phyloP scores from a whole-genome alignment of 768 basidiomycete species.

The Podaxis sp. region DNA sequence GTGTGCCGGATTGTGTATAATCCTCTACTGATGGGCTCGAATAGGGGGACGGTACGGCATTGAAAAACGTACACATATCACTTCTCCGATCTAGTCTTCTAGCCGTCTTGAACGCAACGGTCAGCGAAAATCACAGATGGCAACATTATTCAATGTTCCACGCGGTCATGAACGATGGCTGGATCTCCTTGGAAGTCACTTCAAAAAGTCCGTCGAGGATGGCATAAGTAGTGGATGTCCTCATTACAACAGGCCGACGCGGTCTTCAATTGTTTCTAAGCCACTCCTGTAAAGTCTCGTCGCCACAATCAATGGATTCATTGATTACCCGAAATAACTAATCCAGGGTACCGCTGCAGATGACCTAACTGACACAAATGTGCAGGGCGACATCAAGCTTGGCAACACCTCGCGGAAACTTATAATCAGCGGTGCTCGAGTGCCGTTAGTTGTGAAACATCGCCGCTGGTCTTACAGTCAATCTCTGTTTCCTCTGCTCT shows the following conservation, averaged over 20 bases:
- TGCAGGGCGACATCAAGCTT: neutral
- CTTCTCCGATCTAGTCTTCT: too few species aligned
- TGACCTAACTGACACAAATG: neutral
- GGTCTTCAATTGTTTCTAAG: neutral
- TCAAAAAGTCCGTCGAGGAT: neutral
- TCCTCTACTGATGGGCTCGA: too few species aligned
- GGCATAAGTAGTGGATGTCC: neutral
- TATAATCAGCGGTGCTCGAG: neutral
- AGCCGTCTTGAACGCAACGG: too few species aligned
- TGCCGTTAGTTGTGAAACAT: neutral
- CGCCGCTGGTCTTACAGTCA: neutral
- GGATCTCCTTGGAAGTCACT: neutral
- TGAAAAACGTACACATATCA: too few species aligned
- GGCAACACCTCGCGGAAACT: neutral
- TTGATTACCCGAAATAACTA: neutral
- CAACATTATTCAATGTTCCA: too few species aligned
- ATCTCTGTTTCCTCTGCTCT: neutral
- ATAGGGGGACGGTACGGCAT: too few species aligned
- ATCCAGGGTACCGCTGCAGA: neutral
- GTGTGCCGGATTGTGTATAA: too few species aligned
- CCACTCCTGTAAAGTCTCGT: neutral
- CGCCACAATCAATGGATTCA: neutral
- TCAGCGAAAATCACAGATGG: too few species aligned
- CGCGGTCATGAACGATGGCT: too few species aligned
- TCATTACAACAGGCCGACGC: neutral